phyloP scores from a whole-genome alignment of 139 green algal genomes.

The Chlorella vulgaris region DNA sequence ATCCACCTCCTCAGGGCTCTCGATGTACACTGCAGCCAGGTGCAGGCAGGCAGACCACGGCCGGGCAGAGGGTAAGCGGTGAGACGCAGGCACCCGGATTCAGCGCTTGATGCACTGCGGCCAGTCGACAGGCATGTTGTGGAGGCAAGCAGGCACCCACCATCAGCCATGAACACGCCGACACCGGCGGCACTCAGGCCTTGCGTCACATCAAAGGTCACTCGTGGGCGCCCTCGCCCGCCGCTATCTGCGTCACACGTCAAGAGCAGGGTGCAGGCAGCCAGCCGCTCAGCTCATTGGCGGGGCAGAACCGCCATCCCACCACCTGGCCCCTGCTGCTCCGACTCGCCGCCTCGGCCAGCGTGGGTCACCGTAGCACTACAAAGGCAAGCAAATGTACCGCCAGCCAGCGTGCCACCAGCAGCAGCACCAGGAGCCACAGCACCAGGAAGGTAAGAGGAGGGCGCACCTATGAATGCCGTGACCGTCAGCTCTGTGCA shows the following conservation, averaged over 20 bases:
- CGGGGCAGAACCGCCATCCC: background rate
- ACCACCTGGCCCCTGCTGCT: background rate
- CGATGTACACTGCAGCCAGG: slow-evolving; percentile 45
- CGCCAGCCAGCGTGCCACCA: too few species aligned
- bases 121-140: too few species aligned
- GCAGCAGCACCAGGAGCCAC: too few species aligned
- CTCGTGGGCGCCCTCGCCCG: slow-evolving; percentile 67
- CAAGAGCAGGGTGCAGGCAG: too few species aligned
- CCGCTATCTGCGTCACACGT: slow-evolving; percentile 55
- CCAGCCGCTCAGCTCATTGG: too few species aligned
- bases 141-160: background rate
- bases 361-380: too few species aligned
- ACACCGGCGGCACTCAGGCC: slow-evolving; percentile 52
- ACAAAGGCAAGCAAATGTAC: too few species aligned
- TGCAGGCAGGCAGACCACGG: background rate
- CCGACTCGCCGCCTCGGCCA: background rate
- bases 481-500: slow-evolving; percentile 67
- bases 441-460: too few species aligned
- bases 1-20: slow-evolving; percentile 16
- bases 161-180: slow-evolving; percentile 56
- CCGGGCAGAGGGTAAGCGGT: background rate
- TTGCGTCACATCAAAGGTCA: slow-evolving; percentile 76
- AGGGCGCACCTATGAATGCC: slow-evolving; percentile 18
- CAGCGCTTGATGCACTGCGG: too few species aligned
- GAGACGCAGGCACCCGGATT: background rate